Conservation (phyloP, 2,329 filamentous ascomycete genomes). For the Talaromyces verruculosus region DNA sequence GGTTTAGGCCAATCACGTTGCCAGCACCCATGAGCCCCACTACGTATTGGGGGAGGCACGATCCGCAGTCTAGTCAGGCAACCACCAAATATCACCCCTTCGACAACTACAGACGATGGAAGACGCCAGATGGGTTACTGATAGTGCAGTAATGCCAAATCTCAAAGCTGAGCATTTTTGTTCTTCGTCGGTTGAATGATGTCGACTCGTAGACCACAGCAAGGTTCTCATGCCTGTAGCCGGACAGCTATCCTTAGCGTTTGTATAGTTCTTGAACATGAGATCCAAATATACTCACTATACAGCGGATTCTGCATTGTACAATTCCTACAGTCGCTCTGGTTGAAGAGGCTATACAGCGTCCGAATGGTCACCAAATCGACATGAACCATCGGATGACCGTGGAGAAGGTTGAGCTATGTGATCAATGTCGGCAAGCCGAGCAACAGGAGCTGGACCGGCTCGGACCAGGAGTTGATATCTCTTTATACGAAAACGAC, state of each 20-base stretch:
- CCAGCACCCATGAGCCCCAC: neutral
- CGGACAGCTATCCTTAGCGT: neutral
- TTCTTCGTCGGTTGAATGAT: neutral
- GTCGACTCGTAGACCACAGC: neutral
- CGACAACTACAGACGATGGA: neutral
- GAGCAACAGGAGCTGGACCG: constrained; percentile 22
- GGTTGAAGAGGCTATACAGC: neutral
- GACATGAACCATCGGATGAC: neutral
- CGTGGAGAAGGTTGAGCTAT: neutral
- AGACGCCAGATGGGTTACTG: neutral
- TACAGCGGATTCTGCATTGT: neutral
- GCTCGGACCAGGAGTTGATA: constrained; percentile 24
- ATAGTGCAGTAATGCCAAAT: neutral
- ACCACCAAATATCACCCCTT: neutral
- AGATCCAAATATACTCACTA: neutral
- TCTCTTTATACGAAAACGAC: constrained; percentile 25
- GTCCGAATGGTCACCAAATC: neutral
- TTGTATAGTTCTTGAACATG: neutral
- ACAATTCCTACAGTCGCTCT: neutral
- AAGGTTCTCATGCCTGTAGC: neutral
- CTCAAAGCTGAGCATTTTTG: neutral
- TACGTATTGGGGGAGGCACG: neutral
- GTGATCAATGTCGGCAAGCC: neutral
- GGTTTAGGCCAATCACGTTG: neutral
- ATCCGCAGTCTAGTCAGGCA: neutral